These are phyloP conservation scores for Rasamsonia emersonii DNA, from an alignment of 2,329 filamentous ascomycete species.

Conservation along the genomic window DNA sequence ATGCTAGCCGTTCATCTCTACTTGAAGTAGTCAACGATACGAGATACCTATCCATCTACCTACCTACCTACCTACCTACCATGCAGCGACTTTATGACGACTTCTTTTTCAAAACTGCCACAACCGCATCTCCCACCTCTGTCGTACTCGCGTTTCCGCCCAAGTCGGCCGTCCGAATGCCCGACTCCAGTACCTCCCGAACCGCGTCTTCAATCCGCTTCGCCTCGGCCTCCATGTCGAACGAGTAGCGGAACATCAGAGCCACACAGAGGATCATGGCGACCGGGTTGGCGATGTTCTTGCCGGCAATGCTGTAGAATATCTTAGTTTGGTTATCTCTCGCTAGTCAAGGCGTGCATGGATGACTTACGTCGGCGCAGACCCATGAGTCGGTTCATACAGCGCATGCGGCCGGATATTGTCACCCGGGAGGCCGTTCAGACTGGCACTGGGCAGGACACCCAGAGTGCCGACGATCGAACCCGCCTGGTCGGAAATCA, in stretches of 20 bases:
- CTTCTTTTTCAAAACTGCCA: constrained; percentile 55
- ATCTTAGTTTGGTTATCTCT: not conserved
- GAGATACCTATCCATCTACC: too few relatives aligned
- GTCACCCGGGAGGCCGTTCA: constrained; percentile 73
- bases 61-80: too few relatives aligned
- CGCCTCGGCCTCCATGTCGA: constrained; percentile 67
- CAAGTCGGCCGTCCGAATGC: constrained; percentile 70
- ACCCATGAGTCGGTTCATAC: constrained; percentile 84
- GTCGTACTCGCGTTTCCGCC: constrained; percentile 62
- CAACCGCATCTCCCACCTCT: constrained; percentile 69
- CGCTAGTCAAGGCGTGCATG: constrained; percentile 1
- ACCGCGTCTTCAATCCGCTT: constrained; percentile 72
- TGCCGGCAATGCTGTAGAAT: constrained; percentile 66
- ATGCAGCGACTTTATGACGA: too few relatives aligned
- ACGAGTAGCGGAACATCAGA: constrained; percentile 89
- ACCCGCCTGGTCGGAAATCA: constrained; percentile 83
- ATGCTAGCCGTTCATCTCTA: too few relatives aligned
- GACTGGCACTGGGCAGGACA: constrained; percentile 72
- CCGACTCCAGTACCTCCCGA: constrained; percentile 63
- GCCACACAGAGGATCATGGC: constrained; percentile 82
- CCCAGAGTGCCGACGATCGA: constrained; percentile 83
- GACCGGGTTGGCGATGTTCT: constrained; percentile 80
- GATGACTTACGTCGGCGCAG: constrained; percentile 26
- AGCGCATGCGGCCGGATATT: constrained; percentile 61
- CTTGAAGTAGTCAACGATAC: too few relatives aligned